These are phyloP conservation scores for Calonectria montana DNA, from an alignment of 2,329 filamentous ascomycete genomes.

Conservation along the genomic window DNA sequence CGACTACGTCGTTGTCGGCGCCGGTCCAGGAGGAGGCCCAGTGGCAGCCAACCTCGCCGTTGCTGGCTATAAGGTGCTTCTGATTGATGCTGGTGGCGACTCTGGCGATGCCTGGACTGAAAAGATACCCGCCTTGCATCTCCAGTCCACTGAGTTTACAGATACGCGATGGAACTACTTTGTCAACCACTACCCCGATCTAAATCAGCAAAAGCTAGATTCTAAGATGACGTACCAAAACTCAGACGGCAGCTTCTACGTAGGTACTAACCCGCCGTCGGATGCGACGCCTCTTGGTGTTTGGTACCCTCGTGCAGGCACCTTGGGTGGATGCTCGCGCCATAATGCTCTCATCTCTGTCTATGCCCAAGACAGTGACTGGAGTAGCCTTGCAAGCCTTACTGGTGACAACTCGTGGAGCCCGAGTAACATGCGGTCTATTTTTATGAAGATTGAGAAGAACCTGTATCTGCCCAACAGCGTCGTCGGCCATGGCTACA, in stretches of 20 bases:
- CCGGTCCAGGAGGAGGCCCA: slow-evolving; percentile 70
- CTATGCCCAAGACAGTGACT: slow-evolving; percentile 70
- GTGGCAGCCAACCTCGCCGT: slow-evolving; percentile 68
- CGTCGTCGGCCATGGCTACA: slow-evolving; percentile 63
- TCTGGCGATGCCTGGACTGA: slow-evolving; percentile 61
- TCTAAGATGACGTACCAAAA: slow-evolving; percentile 69
- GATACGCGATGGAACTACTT: slow-evolving; percentile 72
- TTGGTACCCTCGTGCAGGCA: slow-evolving; percentile 59
- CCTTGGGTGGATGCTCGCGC: slow-evolving; percentile 63
- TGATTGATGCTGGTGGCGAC: slow-evolving; percentile 72
- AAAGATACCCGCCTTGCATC: slow-evolving; percentile 65
- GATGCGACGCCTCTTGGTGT: slow-evolving; percentile 56
- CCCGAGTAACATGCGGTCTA: slow-evolving; percentile 67
- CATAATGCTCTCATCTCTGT: slow-evolving; percentile 72
- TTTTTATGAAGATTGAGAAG: slow-evolving; percentile 65
- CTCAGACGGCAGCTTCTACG: slow-evolving; percentile 62
- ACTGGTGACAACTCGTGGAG: slow-evolving; percentile 68
- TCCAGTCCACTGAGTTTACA: slow-evolving; percentile 65
- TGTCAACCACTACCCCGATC: slow-evolving; percentile 69
- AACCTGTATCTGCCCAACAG: slow-evolving; percentile 60
- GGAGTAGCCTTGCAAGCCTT: slow-evolving; percentile 62
- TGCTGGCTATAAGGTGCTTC: slow-evolving; percentile 68
- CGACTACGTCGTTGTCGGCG: slow-evolving; percentile 73
- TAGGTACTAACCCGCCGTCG: slow-evolving; percentile 53
- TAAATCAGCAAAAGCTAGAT: slow-evolving; percentile 63